Evolutionary conservation across 495 filamentous ascomycete species (phyloP), one percentile per base, ranked within the genome.

Genomic region (Letharia columbiana): DNA sequence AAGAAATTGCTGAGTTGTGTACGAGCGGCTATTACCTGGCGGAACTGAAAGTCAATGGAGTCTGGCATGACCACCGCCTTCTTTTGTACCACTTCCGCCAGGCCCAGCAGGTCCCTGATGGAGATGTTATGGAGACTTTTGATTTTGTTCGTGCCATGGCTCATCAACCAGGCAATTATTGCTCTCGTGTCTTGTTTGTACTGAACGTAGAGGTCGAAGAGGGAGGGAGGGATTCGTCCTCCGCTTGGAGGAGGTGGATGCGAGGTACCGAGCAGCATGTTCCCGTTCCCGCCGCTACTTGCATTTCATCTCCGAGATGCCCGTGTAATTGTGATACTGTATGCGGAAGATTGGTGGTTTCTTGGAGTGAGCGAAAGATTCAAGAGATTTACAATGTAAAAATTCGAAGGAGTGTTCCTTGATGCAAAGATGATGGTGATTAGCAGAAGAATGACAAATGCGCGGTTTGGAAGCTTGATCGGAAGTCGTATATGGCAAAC

Each of bases 111-210:
- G 54, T 73, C 71, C 58, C 62, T 66, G 52, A 73, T 66, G 4
- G 70, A 68, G 4, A 73, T 45, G 17, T 3, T 45, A 8, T 63
- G 40, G 31, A 47, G 56, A 6, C 28, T n/a, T 12, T 17, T 45
- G 12, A 31, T 39, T 33, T 67, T 42, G 40, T 11, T 47, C 2
- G 49, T 61, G 18, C 63, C 66, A 68, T 73, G 67, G 39, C 67
- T 68, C 28, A 71, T 18, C 2, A 73, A 64, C 71, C 71, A 73
- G 9, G 49, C 44, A 44, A 72, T 52, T 9, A 73, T 67, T 20
- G 71, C 70, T 28, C 61, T 64, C 12, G 71, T 73, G 66, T 70
- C 68, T 61, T 72, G 63, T 62, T 73, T 73, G 68, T 73, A 73
- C n/a, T 69, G 68, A 10, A 72, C 56, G 42, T 72, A 72, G 3